Evolutionary conservation across 2,329 filamentous ascomycete genomes (phyloP).

Genomic region (Claviceps paspali): DNA sequence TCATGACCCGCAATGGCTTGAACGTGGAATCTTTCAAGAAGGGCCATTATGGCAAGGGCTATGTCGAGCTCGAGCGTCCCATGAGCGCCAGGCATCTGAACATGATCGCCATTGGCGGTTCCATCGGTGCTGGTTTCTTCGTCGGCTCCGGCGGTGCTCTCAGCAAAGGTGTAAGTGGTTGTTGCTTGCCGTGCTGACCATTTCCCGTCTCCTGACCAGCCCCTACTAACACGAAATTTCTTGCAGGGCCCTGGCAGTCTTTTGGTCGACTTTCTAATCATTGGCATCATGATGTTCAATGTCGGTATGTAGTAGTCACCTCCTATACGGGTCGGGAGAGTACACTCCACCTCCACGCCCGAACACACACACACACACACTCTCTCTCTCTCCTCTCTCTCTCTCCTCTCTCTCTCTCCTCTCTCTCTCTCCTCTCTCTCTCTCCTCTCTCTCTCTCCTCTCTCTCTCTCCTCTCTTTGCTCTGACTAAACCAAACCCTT

Average conservation of each 20-base stretch:
- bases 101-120: slow-evolving; percentile 47
- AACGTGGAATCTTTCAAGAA: slow-evolving; percentile 24
- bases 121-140: slow-evolving; percentile 48
- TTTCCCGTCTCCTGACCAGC: too few relatives aligned
- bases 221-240: slow-evolving; percentile 23
- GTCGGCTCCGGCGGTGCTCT: slow-evolving; percentile 42
- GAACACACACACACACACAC: too few relatives aligned
- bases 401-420: neutral
- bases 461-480: neutral
- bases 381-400: neutral
- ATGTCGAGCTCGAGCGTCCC: slow-evolving; percentile 23
- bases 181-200: too few relatives aligned
- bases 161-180: slow-evolving; percentile 32
- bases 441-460: neutral
- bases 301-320: slow-evolving; percentile 2
- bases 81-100: slow-evolving; percentile 41
- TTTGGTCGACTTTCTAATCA: slow-evolving; percentile 6
- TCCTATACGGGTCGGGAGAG: too few relatives aligned
- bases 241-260: slow-evolving; percentile 5
- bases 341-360: too few relatives aligned
- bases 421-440: neutral
- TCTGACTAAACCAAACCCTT: neutral
- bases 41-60: slow-evolving; percentile 17
- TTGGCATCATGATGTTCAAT: slow-evolving; percentile 8
- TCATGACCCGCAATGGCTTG: slow-evolving; percentile 22